phyloP scores from a whole-genome alignment of 116 monocot genomes.

The Thalassia testudinum region DNA sequence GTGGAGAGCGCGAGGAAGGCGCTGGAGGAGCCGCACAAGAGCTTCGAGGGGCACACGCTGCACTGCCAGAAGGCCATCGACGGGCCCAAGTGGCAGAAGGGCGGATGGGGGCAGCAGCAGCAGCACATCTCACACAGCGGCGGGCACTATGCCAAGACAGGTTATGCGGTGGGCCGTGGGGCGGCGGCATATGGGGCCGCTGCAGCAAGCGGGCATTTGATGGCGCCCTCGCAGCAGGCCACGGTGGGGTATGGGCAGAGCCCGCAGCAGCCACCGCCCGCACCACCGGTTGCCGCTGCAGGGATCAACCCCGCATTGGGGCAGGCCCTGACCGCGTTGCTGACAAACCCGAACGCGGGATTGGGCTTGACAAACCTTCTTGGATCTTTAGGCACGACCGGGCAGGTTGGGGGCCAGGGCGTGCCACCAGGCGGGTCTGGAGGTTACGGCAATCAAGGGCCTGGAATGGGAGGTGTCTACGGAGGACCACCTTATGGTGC shows the following conservation, averaged over 20 bases:
- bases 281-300: no score
- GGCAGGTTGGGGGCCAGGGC: not conserved
- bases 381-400: conserved; percentile 12
- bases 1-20: conserved; percentile 56
- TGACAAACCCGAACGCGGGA: conserved; percentile 28
- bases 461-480: not conserved
- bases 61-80: conserved; percentile 79
- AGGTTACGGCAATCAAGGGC: not conserved
- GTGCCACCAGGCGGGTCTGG: not conserved
- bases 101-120: no score
- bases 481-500: no score
- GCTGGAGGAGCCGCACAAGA: conserved; percentile 76
- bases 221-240: conserved; percentile 35
- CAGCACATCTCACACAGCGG: no score
- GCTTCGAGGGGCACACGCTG: conserved; percentile 51
- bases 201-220: conserved; percentile 28
- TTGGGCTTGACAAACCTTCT: conserved; percentile 28
- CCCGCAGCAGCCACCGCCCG: not conserved
- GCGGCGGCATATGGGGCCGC: conserved; percentile 10
- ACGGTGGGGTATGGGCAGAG: no score
- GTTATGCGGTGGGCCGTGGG: conserved; percentile 5
- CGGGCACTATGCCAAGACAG: conserved; percentile 3
- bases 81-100: conserved; percentile 49
- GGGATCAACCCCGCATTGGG: conserved; percentile 41
- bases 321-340: conserved; percentile 45